phyloP scores from a whole-genome alignment of 2,329 filamentous ascomycete species.

The Aspergillus luchuensis region DNA sequence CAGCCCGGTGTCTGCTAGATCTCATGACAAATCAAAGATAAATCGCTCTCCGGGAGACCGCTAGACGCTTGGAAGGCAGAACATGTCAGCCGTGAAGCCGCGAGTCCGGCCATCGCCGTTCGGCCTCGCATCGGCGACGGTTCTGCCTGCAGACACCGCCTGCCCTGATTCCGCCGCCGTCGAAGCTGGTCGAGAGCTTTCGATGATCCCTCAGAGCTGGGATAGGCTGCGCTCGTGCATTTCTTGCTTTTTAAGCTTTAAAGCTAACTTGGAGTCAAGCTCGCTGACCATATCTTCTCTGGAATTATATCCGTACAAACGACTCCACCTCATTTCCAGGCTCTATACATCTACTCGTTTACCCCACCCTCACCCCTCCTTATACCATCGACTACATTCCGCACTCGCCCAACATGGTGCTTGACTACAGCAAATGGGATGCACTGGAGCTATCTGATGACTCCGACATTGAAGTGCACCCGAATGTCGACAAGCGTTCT shows the following conservation, averaged over 20 bases:
- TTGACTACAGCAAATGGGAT: conserved; percentile 69
- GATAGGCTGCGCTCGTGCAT: background rate
- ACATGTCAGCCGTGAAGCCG: conserved; percentile 12
- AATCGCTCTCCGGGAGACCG: conserved; percentile 9
- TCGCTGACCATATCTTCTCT: background rate
- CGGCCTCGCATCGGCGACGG: conserved; percentile 23
- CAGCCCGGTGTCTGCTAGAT: conserved; percentile 11
- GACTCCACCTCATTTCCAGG: background rate
- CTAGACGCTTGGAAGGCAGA: background rate
- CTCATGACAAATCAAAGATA: conserved; percentile 22
- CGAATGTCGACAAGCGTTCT: conserved; percentile 96
- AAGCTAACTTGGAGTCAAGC: background rate
- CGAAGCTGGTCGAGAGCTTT: conserved; percentile 38
- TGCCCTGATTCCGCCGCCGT: conserved; percentile 20
- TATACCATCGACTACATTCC: conserved; percentile 20
- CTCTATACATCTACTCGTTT: conserved; percentile 11
- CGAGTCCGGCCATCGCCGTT: conserved; percentile 18
- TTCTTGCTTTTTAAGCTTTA: background rate
- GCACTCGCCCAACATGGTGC: conserved; percentile 47
- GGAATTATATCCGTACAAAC: background rate
- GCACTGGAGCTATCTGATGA: conserved; percentile 96
- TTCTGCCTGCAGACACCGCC: conserved; percentile 35
- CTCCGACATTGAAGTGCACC: conserved; percentile 96
- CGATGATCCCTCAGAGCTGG: conserved; percentile 18
- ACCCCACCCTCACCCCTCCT: conserved; percentile 23